A percentile compares a stretch with the other conserved stretches of the same genome.
Evolutionary conservation across 2,329 filamentous ascomycete species (phyloP).

Genomic region (Pestalotiopsis sp.): DNA sequence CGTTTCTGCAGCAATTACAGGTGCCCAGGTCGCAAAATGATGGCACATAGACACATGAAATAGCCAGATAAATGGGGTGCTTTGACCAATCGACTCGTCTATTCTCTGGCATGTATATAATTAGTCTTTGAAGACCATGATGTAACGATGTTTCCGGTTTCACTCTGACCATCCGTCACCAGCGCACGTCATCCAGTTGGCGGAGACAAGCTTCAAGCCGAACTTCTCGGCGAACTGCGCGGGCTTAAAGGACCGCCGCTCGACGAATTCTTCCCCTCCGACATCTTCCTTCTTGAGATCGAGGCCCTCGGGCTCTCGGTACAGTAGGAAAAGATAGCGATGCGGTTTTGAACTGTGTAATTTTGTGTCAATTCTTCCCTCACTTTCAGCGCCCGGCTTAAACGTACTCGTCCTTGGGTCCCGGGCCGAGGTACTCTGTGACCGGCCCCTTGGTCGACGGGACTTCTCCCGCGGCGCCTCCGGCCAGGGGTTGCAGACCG

Average conservation of each 20-base stretch:
- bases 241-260: conserved; percentile 44
- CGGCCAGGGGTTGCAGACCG: conserved; percentile 35
- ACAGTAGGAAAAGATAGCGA: conserved; percentile 47
- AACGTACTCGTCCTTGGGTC: conserved; percentile 47
- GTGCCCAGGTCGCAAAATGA: too few relatives aligned
- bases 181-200: conserved; percentile 49
- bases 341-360: conserved; percentile 46
- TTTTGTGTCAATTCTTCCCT: not conserved
- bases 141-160: not conserved
- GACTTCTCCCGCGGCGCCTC: conserved; percentile 20
- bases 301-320: conserved; percentile 38
- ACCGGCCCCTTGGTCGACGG: conserved; percentile 32
- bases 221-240: conserved; percentile 40
- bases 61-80: too few relatives aligned
- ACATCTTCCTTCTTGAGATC: conserved; percentile 41
- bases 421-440: conserved; percentile 45
- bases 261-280: conserved; percentile 47
- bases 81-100: too few relatives aligned
- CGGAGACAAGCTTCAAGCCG: conserved; percentile 38
- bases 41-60: too few relatives aligned
- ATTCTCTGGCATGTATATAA: too few relatives aligned
- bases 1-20: too few relatives aligned
- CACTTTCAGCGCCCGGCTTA: not conserved
- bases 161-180: conserved; percentile 42
- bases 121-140: not conserved